Percentiles rank a stretch among this genome's conserved stretches.
Evolutionary conservation across 805 yeast species (phyloP).

Genomic region (Teunomyces kruisii): DNA sequence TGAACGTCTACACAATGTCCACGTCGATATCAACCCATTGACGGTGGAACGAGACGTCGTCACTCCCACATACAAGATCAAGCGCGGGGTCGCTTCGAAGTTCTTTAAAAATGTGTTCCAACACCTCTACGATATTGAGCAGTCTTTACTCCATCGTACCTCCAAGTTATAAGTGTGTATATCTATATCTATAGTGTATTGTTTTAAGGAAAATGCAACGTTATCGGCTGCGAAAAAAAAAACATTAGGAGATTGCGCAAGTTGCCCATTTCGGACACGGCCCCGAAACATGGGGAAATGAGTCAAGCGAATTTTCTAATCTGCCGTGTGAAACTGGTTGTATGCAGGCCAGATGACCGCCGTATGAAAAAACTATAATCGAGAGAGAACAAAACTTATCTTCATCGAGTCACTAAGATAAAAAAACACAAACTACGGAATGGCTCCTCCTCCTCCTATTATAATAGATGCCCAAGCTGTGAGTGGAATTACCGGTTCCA

Average conservation of each 20-base stretch:
- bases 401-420: not conserved
- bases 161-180: not conserved
- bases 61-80: conserved; percentile 17
- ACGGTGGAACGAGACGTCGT: conserved; percentile 18
- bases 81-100: conserved; percentile 24
- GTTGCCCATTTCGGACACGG: not conserved
- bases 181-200: too few species aligned
- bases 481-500: conserved; percentile 79
- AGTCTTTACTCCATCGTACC: conserved; percentile 3
- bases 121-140: conserved; percentile 12
- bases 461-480: conserved; percentile 67
- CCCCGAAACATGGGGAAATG: conserved; percentile 2
- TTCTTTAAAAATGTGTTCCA: conserved; percentile 15
- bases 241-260: not conserved
- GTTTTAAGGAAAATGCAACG: not conserved
- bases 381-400: not conserved
- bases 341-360: not conserved
- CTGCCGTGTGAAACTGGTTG: not conserved
- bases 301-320: not conserved
- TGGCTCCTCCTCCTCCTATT: conserved; percentile 67
- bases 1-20: conserved; percentile 34
- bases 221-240: not conserved
- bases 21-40: conserved; percentile 31
- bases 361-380: not conserved
- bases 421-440: conserved; percentile 3